Evolutionary conservation across 2,329 filamentous ascomycete genomes (phyloP), one percentile per base, ranked within the genome.

Genomic region (Tothia fuscella): DNA sequence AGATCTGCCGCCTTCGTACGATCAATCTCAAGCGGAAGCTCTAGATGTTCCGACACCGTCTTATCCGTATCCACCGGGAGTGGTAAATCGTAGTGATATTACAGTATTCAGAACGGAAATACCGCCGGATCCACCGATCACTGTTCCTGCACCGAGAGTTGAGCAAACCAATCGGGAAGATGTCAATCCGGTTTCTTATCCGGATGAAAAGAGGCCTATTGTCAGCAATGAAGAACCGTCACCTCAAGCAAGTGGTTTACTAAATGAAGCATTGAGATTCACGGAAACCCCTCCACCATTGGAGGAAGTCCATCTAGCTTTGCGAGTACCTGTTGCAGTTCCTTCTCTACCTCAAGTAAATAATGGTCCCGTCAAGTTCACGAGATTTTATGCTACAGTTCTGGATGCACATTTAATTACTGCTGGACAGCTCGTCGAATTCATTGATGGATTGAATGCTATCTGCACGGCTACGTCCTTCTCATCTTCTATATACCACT

Each of bases 1-100:
- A 5, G 40, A 42, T 14, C 40, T 42, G 21, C 41, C 41, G n/a
- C 41, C 41, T 6, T 25, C 41, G 13, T 43, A 43, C 35, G 41
- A 43, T 7, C 31, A 43, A 30, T 38, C 34, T n/a, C 34, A 43
- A 17, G 41, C 41, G 9, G 34, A 25, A 10, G 13, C 21, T 10
- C 17, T 17, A 21, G 32, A 30, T 3, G 22, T 14, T 12, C 37
- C 37, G 17, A 34, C 34, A n/a, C 26, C 41, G 17, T 17, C 33
- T 10, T 25, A 28, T 17, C 36, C 33, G 6, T 19, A 21, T 42
- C 31, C 20, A 28, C 24, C 24, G 6, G 36, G 21, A 9, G 19
- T 13, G 12, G 22, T 31, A 7, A 28, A 37, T 12, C 20, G 20
- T 32, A 36, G 22, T 24, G 24, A 42, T 13, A 42, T 37, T 19